A percentile compares a stretch with the other conserved stretches of the same genome.
Conservation (phyloP, 345 rosid genomes). For the Citrus trifoliata region DNA sequence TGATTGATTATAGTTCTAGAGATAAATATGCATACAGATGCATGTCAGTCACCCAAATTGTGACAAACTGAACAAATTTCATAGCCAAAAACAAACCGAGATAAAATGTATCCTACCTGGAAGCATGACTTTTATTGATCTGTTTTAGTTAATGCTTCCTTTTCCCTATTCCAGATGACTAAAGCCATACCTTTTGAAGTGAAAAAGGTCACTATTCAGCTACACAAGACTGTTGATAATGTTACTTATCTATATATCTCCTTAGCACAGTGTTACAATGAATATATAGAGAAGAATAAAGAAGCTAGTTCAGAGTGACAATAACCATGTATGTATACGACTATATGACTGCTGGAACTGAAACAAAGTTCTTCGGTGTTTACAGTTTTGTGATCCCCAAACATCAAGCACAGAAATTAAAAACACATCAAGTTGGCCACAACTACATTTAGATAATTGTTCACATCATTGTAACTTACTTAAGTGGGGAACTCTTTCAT, state of each 20-base stretch:
- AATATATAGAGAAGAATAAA: not conserved
- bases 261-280: not conserved
- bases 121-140: not conserved
- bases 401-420: not conserved
- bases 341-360: not conserved
- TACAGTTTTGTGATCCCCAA: conserved; percentile 1
- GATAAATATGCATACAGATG: not conserved
- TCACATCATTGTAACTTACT: conserved; percentile 50
- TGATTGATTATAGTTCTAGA: not conserved
- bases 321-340: not conserved
- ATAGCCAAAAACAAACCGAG: not conserved
- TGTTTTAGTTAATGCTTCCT: not conserved
- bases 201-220: not conserved
- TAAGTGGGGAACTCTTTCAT: not conserved
- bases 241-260: not conserved
- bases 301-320: not conserved
- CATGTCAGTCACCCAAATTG: not conserved
- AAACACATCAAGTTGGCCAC: not conserved
- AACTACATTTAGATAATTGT: not conserved
- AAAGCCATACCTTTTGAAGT: not conserved
- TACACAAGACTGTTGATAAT: not conserved
- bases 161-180: not conserved
- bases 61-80: not conserved
- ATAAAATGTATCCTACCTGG: not conserved
- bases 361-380: not conserved